These are phyloP conservation scores for Hortiboletus rubellus DNA, from an alignment of 1,284 basidiomycete genomes.

Conservation along the genomic window DNA sequence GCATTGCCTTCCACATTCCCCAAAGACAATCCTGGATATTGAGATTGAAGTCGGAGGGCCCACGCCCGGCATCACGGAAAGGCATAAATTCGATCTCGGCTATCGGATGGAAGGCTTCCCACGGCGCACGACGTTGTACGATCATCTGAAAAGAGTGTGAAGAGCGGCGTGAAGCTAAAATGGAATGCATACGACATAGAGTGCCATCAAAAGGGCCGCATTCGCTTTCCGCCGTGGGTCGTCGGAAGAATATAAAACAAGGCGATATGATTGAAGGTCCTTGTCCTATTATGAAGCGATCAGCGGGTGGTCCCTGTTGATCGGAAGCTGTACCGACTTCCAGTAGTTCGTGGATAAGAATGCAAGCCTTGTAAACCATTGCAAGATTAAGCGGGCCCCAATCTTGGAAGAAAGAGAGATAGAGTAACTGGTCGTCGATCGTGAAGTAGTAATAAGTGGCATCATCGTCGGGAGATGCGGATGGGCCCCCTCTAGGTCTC, in stretches of 20 bases:
- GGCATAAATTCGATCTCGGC: conserved; percentile 91
- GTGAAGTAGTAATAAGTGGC: conserved; percentile 83
- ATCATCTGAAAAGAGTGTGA: conserved; percentile 69
- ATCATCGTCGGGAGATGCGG: conserved; percentile 63
- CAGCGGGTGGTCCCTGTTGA: conserved; percentile 7
- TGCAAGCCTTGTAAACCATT: conserved; percentile 93
- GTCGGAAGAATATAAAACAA: conserved; percentile 89
- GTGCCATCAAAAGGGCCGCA: conserved; percentile 86
- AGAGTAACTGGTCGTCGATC: conserved; percentile 89
- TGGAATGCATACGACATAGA: conserved; percentile 74
- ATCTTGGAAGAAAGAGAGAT: conserved; percentile 93
- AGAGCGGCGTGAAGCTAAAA: conserved; percentile 14
- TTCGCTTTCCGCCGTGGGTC: conserved; percentile 91
- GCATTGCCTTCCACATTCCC: conserved; percentile 94
- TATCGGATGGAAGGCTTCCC: conserved; percentile 93
- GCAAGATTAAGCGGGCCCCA: conserved; percentile 94
- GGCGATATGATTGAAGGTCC: conserved; percentile 62
- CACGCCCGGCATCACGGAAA: conserved; percentile 95
- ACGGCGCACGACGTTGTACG: conserved; percentile 87
- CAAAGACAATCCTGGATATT: conserved; percentile 93
- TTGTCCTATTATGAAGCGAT: conserved; percentile 54
- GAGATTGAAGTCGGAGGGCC: conserved; percentile 90
- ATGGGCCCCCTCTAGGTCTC: conserved; percentile 54
- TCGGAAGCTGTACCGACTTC: conserved; percentile 50
- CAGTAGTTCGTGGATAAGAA: conserved; percentile 86